A percentile compares a stretch with the other conserved stretches of the same genome.
Evolutionary conservation across 1,139 yeast species (phyloP).

Genomic region (Yamadazyma friedrichii): DNA sequence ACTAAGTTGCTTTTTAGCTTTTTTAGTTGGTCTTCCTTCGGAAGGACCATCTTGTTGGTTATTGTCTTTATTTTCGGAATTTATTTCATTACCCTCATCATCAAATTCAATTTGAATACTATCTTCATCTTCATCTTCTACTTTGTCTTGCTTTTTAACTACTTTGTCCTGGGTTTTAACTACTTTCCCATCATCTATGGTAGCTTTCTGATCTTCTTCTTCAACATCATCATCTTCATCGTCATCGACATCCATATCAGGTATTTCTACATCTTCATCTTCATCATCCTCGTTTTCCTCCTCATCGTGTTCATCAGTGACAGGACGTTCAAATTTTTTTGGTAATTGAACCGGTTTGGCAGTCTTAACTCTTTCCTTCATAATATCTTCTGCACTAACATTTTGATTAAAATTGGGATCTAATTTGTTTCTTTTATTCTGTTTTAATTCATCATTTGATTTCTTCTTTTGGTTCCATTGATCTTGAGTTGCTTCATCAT

Average conservation of each 20-base stretch:
- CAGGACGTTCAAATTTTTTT: constrained; percentile 12
- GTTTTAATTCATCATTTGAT: constrained; percentile 61
- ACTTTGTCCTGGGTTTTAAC: constrained; percentile 3
- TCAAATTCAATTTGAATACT: constrained; percentile 57
- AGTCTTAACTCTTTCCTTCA: constrained; percentile 51
- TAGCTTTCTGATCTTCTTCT: constrained; percentile 13
- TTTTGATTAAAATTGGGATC: constrained; percentile 63
- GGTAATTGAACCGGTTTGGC: constrained; percentile 66
- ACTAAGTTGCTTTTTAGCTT: constrained; percentile 29
- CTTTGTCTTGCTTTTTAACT: constrained; percentile 12
- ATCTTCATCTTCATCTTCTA: constrained; percentile 26
- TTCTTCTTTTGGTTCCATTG: constrained; percentile 91
- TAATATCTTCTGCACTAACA: constrained; percentile 63
- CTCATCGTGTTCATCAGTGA: constrained; percentile 16
- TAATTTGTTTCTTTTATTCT: constrained; percentile 66
- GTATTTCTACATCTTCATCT: constrained; percentile 16
- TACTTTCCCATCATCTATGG: constrained; percentile 20
- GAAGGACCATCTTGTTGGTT: constrained; percentile 1
- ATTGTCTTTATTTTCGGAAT: constrained; percentile 16
- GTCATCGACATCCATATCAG: constrained; percentile 17
- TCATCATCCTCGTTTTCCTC: constrained; percentile 14
- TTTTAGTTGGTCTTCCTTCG: constrained; percentile 16
- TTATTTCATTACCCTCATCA: constrained; percentile 70
- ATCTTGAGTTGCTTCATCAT: constrained; percentile 73
- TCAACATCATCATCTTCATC: constrained; percentile 15